Conservation (phyloP, 441 rosid genomes). For the Cnidoscolus chayamansa region DNA sequence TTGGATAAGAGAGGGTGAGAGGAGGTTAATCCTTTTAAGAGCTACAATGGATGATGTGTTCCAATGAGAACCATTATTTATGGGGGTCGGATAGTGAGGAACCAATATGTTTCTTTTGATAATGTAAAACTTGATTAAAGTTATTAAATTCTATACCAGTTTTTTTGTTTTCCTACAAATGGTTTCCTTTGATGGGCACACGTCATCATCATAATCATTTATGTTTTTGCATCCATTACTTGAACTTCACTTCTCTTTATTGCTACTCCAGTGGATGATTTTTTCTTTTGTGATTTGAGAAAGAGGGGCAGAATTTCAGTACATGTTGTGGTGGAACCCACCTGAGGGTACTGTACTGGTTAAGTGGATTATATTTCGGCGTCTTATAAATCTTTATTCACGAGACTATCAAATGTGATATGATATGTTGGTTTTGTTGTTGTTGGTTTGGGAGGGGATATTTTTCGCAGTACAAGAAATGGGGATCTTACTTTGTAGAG, state of each 20-base stretch:
- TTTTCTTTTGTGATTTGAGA: neutral
- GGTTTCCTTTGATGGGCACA: too few relatives aligned
- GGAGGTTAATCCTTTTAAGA: neutral
- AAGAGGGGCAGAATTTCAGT: neutral
- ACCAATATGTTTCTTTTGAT: neutral
- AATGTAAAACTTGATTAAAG: constrained; percentile 2
- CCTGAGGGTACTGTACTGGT: neutral
- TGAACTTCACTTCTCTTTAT: neutral
- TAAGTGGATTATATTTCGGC: constrained; percentile 5
- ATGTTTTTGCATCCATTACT: neutral
- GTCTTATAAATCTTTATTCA: neutral
- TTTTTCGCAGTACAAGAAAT: neutral
- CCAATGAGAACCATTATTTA: neutral
- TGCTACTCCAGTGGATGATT: too few relatives aligned
- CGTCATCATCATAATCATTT: too few relatives aligned
- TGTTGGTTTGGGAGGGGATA: neutral
- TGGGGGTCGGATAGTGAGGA: constrained; percentile 5
- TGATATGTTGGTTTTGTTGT: neutral
- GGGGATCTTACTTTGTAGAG: neutral
- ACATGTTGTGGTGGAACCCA: constrained; percentile 1
- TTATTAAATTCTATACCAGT: neutral
- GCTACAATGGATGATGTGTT: neutral
- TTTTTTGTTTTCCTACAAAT: neutral
- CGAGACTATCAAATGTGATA: neutral
- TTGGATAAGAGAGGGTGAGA: neutral